These are phyloP conservation scores for Bifiguratus adelaidae DNA, from an alignment of 192 early-diverging fungal species.

Conservation along the genomic window DNA sequence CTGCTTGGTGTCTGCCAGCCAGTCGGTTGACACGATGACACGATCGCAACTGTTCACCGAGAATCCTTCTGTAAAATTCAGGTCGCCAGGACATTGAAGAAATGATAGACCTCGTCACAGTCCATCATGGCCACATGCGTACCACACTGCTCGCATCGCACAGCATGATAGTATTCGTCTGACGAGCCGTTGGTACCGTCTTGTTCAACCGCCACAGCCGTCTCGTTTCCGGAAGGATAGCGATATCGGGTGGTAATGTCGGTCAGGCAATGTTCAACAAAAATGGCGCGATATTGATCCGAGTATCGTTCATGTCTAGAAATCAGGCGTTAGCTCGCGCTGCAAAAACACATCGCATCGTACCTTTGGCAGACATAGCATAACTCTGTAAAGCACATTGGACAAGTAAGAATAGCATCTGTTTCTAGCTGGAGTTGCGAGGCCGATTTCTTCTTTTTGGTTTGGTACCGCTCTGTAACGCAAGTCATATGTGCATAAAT, in stretches of 20 bases:
- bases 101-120: conserved; percentile 57
- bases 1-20: no score
- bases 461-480: neutral
- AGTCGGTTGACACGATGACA: no score
- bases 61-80: conserved; percentile 12
- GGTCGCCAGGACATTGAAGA: conserved; percentile 51
- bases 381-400: conserved; percentile 44
- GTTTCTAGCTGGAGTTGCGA: conserved; percentile 9
- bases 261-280: conserved; percentile 48
- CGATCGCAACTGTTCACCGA: no score
- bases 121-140: conserved; percentile 54
- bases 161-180: conserved; percentile 33
- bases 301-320: conserved; percentile 42
- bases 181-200: conserved; percentile 1
- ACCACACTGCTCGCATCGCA: conserved; percentile 43
- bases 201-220: conserved; percentile 5
- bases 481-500: neutral
- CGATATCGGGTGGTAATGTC: conserved; percentile 26
- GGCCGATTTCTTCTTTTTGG: neutral
- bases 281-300: conserved; percentile 58
- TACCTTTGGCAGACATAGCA: conserved; percentile 55
- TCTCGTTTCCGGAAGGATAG: conserved; percentile 3
- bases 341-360: neutral
- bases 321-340: neutral
- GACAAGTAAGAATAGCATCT: conserved; percentile 50